phyloP scores from a whole-genome alignment of 140 eudicot genomes.

The Ambrosia hybrid region DNA sequence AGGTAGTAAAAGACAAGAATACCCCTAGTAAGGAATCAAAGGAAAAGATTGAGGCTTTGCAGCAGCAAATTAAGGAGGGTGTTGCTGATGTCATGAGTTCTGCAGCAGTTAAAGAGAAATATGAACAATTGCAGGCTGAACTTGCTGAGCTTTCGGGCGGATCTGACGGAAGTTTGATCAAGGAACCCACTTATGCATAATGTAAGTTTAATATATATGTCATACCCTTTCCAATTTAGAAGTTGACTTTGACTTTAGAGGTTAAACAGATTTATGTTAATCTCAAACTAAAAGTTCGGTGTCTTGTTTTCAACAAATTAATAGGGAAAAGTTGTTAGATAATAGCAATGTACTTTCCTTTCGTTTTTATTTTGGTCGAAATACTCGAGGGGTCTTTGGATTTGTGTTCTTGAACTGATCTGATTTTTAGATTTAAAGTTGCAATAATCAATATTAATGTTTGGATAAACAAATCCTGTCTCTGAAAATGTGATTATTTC shows the following conservation, averaged over 20 bases:
- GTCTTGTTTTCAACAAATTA: neutral
- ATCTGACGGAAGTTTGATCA: conserved; percentile 46
- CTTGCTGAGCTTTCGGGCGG: conserved; percentile 51
- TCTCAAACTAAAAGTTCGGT: neutral
- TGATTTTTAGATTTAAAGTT: neutral
- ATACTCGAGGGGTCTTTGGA: neutral
- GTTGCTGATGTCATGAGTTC: conserved; percentile 51
- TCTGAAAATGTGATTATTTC: too few relatives aligned
- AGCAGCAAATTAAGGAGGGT: conserved; percentile 50
- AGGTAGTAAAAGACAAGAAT: conserved; percentile 46
- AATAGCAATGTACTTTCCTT: neutral
- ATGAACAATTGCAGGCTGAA: conserved; percentile 44
- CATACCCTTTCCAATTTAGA: conserved; percentile 21
- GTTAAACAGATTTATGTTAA: conserved; percentile 16
- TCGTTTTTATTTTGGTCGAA: neutral
- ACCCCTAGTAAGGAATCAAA: conserved; percentile 54
- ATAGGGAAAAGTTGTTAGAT: neutral
- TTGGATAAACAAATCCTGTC: neutral
- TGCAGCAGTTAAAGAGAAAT: conserved; percentile 49
- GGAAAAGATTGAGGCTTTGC: conserved; percentile 57
- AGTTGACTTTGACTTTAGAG: conserved; percentile 30
- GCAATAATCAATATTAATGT: neutral
- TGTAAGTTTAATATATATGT: conserved; percentile 27
- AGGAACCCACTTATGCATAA: conserved; percentile 31
- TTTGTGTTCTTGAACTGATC: neutral